These are phyloP conservation scores for Neoboletus brunneissimus DNA, from an alignment of 768 basidiomycete species.

Conservation along the genomic window DNA sequence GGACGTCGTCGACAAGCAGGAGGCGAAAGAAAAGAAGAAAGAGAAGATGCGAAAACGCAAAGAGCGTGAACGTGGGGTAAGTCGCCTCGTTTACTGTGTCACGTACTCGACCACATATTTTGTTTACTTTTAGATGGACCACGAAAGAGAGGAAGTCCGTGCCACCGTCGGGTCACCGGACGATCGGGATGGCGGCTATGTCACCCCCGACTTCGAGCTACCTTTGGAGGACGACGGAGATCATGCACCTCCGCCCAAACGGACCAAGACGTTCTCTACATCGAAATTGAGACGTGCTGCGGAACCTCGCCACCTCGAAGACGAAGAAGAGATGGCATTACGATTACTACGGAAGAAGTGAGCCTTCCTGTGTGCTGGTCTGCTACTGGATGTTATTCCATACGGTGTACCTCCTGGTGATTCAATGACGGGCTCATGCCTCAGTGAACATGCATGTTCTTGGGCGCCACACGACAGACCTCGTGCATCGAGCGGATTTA, in stretches of 20 bases:
- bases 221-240: slow-evolving; percentile 37
- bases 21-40: slow-evolving; percentile 81
- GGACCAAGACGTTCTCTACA: slow-evolving; percentile 25
- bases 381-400: slow-evolving; percentile 1
- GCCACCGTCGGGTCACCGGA: slow-evolving; percentile 36
- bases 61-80: slow-evolving; percentile 55
- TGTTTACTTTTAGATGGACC: slow-evolving; percentile 17
- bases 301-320: slow-evolving; percentile 38
- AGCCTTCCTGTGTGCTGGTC: slow-evolving; percentile 7
- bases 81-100: slow-evolving; percentile 1
- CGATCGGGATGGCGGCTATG: slow-evolving; percentile 65
- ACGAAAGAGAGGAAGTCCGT: slow-evolving; percentile 26
- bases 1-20: slow-evolving; percentile 74
- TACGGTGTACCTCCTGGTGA: not conserved
- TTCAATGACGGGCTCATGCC: not conserved
- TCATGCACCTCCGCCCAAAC: slow-evolving; percentile 32
- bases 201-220: slow-evolving; percentile 67
- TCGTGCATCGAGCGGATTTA: slow-evolving; percentile 3
- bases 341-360: slow-evolving; percentile 44
- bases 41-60: slow-evolving; percentile 94
- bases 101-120: not conserved
- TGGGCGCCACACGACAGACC: not conserved
- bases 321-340: slow-evolving; percentile 66
- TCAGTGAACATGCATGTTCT: not conserved
- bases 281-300: slow-evolving; percentile 29